Conservation (phyloP, 1,284 basidiomycete genomes). For the Austroboletus rostrupii region DNA sequence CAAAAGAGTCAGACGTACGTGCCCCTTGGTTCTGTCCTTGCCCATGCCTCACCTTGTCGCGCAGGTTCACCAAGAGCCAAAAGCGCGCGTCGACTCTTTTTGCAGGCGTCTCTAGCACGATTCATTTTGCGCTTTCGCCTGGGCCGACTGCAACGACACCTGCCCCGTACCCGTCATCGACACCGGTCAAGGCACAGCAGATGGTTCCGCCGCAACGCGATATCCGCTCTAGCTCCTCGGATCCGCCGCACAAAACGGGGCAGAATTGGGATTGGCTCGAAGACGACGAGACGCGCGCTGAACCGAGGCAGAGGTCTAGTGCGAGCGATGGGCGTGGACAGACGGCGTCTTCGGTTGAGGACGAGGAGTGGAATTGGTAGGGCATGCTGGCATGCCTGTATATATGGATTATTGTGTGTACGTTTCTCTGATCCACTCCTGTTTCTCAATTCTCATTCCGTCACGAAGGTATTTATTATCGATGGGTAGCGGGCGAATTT, state of each 20-base stretch:
- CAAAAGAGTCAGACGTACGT: constrained; percentile 50
- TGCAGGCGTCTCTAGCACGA: constrained; percentile 58
- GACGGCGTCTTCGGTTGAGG: constrained; percentile 35
- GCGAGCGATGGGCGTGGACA: neutral
- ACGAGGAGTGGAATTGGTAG: constrained; percentile 61
- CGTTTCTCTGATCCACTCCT: neutral
- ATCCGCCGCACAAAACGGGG: neutral
- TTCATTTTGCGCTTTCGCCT: constrained; percentile 47
- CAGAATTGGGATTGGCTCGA: constrained; percentile 37
- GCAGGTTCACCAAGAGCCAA: constrained; percentile 56
- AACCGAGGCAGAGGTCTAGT: neutral
- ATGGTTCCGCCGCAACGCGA: neutral
- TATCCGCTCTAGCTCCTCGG: neutral
- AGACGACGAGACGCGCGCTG: constrained; percentile 26
- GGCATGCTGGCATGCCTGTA: neutral
- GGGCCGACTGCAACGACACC: constrained; percentile 28
- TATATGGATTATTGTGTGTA: neutral
- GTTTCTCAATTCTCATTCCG: neutral
- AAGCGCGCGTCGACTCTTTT: constrained; percentile 65
- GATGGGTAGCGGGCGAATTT: too few species aligned
- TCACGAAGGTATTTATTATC: neutral
- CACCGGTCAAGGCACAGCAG: neutral
- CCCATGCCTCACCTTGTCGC: neutral
- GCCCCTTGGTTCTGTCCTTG: neutral
- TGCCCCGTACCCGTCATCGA: constrained; percentile 21